Evolutionary conservation across 768 basidiomycete species (phyloP), one percentile per base, ranked within the genome.

Genomic region (Clitopilus passeckerianus): DNA sequence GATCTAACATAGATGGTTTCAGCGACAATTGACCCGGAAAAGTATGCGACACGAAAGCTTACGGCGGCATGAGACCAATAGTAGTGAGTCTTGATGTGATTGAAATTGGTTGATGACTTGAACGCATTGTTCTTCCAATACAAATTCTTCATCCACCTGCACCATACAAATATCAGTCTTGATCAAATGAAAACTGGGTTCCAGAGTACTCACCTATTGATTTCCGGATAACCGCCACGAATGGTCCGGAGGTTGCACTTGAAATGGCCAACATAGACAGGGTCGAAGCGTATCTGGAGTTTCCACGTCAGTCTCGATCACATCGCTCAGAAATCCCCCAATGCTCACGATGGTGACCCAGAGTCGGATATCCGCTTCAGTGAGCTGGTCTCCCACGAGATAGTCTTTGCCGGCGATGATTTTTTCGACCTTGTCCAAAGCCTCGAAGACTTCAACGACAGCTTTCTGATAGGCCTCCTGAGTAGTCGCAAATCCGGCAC

Each of bases 81-180:
- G 65, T 90, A 90, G 66, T 85, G 81, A 0, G 80, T 83, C 74
- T 90, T 90, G 77, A 91, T 91, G 72, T 97, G 95, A 15, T 91
- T 84, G 68, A 98, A 98, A 68, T 95, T 79, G 37, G 95, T 95
- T 16, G 88, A 86, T 6, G 85, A 82, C 71, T 87, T 86, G 85
- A 99, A 98, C 5, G 93, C 93, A 0, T 86, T 74, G 65, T 88
- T 78, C 61, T 88, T 90, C 95, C 94, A 98, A 79, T 99, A 98
- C 18, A 98, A 74, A 68, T 89, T 87, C 72, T 86, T 86, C 74
- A 91, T 66, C 90, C 93, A 95, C 33, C 86, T 89, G 60, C 23
- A 16, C 34, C 22, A 16, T 34, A 12, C 57, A 23, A 18, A 30
- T 4, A 43, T 30, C 34, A 56, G 34, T 50, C 30, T 18, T 44